Conservation (phyloP, 164 flowering plant species). For the Amborella trichopoda region DNA sequence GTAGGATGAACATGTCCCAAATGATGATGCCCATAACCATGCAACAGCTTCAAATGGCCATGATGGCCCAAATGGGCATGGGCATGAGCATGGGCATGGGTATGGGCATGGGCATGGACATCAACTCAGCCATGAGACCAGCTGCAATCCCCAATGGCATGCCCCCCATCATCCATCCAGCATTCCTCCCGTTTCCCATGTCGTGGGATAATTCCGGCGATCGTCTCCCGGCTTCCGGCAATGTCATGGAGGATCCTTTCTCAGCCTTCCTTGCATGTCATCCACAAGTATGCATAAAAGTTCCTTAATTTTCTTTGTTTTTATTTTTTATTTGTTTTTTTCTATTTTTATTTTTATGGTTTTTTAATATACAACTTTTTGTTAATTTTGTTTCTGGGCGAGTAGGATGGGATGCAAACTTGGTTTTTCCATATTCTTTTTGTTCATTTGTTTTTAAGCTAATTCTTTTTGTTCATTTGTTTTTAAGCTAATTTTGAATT, state of each 20-base stretch:
- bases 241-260: conserved; percentile 36
- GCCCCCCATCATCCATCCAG: background rate
- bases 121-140: conserved; percentile 30
- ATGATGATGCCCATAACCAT: conserved; percentile 67
- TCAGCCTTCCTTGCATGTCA: conserved; percentile 53
- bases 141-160: conserved; percentile 19
- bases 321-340: background rate
- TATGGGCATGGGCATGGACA: conserved; percentile 40
- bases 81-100: conserved; percentile 57
- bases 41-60: conserved; percentile 70
- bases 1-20: conserved; percentile 41
- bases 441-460: background rate
- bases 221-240: conserved; percentile 11
- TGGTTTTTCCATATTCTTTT: background rate
- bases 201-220: conserved; percentile 34
- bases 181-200: conserved; percentile 24
- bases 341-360: background rate
- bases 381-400: background rate
- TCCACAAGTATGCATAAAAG: conserved; percentile 28
- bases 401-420: background rate
- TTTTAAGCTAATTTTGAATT: too few species aligned
- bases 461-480: too few species aligned
- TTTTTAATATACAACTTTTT: background rate
- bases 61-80: conserved; percentile 56
- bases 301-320: background rate